Evolutionary conservation across 75 land plant species (phyloP).

Genomic region (Cupressus sempervirens): DNA sequence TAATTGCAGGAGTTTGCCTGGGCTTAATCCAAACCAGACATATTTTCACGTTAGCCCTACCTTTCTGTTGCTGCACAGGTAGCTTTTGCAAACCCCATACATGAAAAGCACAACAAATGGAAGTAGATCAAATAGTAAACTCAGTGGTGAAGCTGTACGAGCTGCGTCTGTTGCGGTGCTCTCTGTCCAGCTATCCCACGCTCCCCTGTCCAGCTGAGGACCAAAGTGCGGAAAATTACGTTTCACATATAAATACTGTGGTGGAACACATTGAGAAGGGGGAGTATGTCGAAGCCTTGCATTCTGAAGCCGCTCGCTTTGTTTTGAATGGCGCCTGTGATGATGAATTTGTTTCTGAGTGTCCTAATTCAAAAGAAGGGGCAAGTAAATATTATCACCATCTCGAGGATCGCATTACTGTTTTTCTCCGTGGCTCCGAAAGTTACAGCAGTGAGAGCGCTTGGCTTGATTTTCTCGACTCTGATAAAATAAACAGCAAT

Average conservation of each 20-base stretch:
- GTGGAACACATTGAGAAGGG: constrained; percentile 55
- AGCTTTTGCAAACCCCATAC: background rate
- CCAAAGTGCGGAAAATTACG: constrained; percentile 6
- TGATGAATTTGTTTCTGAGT: background rate
- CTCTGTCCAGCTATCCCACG: constrained; percentile 20
- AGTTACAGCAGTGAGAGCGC: background rate
- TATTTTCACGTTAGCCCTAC: background rate
- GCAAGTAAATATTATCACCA: constrained; percentile 30
- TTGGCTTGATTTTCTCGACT: constrained; percentile 11
- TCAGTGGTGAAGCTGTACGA: constrained; percentile 26
- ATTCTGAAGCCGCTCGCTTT: constrained; percentile 24
- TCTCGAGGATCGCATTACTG: constrained; percentile 18
- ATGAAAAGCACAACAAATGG: background rate
- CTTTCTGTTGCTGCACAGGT: background rate
- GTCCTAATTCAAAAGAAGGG: constrained; percentile 15
- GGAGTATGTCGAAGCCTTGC: constrained; percentile 42
- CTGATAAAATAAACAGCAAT: constrained; percentile 11
- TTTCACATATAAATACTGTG: constrained; percentile 13
- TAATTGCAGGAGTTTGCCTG: background rate
- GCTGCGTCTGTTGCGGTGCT: constrained; percentile 77
- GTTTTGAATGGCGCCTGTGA: constrained; percentile 15
- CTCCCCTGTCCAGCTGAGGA: constrained; percentile 5
- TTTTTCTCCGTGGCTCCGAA: constrained; percentile 19
- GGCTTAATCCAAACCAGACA: background rate
- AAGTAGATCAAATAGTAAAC: background rate